These are phyloP conservation scores for Apiospora phragmitis DNA, from an alignment of 2,329 filamentous ascomycete genomes.

Conservation along the genomic window DNA sequence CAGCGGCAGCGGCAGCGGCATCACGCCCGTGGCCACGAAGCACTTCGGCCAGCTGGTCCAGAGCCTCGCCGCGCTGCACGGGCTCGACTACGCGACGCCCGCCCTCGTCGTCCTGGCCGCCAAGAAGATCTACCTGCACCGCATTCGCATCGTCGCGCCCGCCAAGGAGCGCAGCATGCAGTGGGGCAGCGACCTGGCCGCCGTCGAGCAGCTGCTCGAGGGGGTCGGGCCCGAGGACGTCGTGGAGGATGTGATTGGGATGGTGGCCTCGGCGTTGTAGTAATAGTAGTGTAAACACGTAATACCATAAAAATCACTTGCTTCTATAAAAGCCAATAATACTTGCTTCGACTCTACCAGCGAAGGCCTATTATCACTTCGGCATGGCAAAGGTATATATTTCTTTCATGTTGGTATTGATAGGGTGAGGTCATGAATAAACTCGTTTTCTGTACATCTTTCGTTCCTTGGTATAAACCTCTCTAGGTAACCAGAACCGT, in stretches of 20 bases:
- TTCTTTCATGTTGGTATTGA: not conserved
- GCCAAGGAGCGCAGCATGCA: constrained; percentile 84
- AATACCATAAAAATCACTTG: constrained; percentile 6
- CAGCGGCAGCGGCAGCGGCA: constrained; percentile 55
- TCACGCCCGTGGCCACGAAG: constrained; percentile 75
- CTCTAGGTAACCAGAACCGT: not conserved
- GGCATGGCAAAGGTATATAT: not conserved
- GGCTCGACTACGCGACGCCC: constrained; percentile 78
- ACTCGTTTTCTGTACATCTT: not conserved
- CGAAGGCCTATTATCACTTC: too few species aligned
- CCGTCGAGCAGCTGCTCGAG: constrained; percentile 67
- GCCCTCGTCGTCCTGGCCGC: constrained; percentile 80
- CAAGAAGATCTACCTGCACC: constrained; percentile 85
- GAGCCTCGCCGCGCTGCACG: constrained; percentile 79
- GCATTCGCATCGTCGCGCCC: constrained; percentile 69
- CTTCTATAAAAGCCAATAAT: not conserved
- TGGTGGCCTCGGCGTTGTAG: constrained; percentile 56
- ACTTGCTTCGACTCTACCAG: too few species aligned
- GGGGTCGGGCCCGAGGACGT: constrained; percentile 61
- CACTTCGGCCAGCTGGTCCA: constrained; percentile 71
- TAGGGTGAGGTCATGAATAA: constrained; percentile 4
- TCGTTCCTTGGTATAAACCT: not conserved
- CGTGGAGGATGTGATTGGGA: constrained; percentile 62
- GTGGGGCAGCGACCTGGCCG: constrained; percentile 80
- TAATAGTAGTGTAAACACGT: not conserved